A percentile compares a stretch with the other conserved stretches of the same genome.
These are phyloP conservation scores for Arxiozyma telluris DNA, from an alignment of 1,139 yeast species.

Conservation along the genomic window DNA sequence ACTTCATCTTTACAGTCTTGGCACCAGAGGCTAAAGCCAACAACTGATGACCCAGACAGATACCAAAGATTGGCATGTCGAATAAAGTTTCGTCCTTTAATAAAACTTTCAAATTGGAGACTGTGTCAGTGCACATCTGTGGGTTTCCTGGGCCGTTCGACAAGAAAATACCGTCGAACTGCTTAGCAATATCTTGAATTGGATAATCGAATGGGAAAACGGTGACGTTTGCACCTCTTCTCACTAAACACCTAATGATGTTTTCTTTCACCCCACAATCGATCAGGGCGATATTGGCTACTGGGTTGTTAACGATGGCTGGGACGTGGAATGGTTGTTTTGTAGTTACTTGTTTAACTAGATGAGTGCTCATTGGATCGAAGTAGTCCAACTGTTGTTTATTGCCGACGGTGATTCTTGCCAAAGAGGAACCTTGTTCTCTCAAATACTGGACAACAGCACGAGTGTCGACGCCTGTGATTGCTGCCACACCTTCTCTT, in stretches of 20 bases:
- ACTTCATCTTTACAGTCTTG: slow-evolving; percentile 81
- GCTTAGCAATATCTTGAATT: slow-evolving; percentile 79
- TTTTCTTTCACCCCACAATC: slow-evolving; percentile 99
- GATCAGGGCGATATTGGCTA: slow-evolving; percentile 74
- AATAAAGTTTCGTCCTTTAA: slow-evolving; percentile 44
- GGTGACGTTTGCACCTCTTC: slow-evolving; percentile 92
- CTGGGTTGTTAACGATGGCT: slow-evolving; percentile 26
- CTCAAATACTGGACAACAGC: slow-evolving; percentile 85
- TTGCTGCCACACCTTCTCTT: slow-evolving; percentile 93
- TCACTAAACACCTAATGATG: slow-evolving; percentile 82
- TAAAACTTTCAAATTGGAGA: slow-evolving; percentile 61
- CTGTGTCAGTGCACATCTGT: slow-evolving; percentile 80
- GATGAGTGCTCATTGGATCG: slow-evolving; percentile 85
- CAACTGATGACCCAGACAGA: slow-evolving; percentile 94
- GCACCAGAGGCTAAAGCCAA: slow-evolving; percentile 94
- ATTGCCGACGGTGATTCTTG: slow-evolving; percentile 81
- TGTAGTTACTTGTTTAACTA: slow-evolving; percentile 90
- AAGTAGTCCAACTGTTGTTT: slow-evolving; percentile 55
- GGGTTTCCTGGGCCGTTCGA: slow-evolving; percentile 99
- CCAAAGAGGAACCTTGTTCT: slow-evolving; percentile 91
- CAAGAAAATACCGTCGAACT: slow-evolving; percentile 88
- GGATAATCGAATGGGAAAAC: slow-evolving; percentile 96
- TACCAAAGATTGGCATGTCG: slow-evolving; percentile 88
- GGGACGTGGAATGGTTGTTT: slow-evolving; percentile 90
- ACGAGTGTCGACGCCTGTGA: slow-evolving; percentile 95